Conservation (phyloP, 345 rosid species). For the Cardamine resedifolia region DNA sequence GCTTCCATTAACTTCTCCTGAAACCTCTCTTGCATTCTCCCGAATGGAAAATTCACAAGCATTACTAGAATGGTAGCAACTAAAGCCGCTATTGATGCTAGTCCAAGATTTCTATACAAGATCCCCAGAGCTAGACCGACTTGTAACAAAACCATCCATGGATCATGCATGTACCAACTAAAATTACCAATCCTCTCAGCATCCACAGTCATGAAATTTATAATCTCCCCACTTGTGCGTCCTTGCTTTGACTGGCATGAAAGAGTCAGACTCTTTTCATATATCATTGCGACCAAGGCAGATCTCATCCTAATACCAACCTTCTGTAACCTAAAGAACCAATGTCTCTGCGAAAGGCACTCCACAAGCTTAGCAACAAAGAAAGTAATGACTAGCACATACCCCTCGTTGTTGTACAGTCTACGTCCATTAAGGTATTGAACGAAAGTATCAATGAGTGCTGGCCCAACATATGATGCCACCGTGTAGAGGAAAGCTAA, state of each 20-base stretch:
- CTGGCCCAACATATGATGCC: slow-evolving; percentile 64
- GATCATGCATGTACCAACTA: slow-evolving; percentile 59
- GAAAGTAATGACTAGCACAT: slow-evolving; percentile 52
- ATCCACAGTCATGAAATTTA: slow-evolving; percentile 71
- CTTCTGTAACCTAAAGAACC: slow-evolving; percentile 58
- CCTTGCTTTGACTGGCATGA: slow-evolving; percentile 56
- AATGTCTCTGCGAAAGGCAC: slow-evolving; percentile 54
- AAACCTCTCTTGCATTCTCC: slow-evolving; percentile 57
- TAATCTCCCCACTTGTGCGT: slow-evolving; percentile 68
- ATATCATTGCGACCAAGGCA: slow-evolving; percentile 53
- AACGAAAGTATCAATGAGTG: slow-evolving; percentile 59
- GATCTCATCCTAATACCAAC: slow-evolving; percentile 55
- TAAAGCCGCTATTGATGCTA: slow-evolving; percentile 57
- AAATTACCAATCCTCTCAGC: slow-evolving; percentile 60
- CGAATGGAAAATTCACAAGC: slow-evolving; percentile 57
- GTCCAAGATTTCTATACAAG: slow-evolving; percentile 60
- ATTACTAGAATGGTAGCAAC: slow-evolving; percentile 53
- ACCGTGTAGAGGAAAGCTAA: slow-evolving; percentile 41
- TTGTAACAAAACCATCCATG: slow-evolving; percentile 59
- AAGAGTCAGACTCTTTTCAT: slow-evolving; percentile 62
- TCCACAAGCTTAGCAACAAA: slow-evolving; percentile 61
- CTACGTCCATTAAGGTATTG: slow-evolving; percentile 55
- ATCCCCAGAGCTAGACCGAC: slow-evolving; percentile 55
- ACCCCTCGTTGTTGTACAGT: slow-evolving; percentile 53
- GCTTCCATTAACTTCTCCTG: slow-evolving; percentile 74